Base-by-base conservation (phyloP, 495 filamentous ascomycete genomes). In the Daldinia decipiens region DNA sequence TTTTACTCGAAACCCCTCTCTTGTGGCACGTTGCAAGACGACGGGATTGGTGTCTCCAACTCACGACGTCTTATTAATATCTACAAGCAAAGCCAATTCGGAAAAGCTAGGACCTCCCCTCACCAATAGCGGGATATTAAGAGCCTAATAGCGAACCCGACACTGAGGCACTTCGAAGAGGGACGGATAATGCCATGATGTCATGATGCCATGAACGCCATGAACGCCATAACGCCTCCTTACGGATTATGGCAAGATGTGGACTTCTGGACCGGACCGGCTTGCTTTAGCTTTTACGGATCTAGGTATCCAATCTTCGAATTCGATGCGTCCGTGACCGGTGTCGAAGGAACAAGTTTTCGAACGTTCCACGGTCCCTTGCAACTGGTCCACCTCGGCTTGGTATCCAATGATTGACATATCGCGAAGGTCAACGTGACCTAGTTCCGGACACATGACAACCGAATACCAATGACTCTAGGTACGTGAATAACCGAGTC, bases 331-430 rank as follows among this genome's bases (percentile, higher is more conserved):
- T 62, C 56, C 62, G 55, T 53, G 61, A 64, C 64, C 55, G 43
- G 65, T 59, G 52, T 56, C 19, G n/a, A 69, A 66, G 70, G 70
- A 73, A 73, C 70, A 73, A 69, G 70, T 65, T 73, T 73, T 73
- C 43, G 65, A 73, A 66, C 64, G 52, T 73, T 73, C 70, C 39
- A 73, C 32, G 57, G 61, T 65, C 62, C 70, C 70, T 68, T 69
- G 65, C 62, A 43, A 62, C 65, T 47, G 58, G 32, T 58, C 70
- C 70, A 65, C 65, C 52, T 29, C 26, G 61, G 38, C 38, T 69
- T 66, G 65, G 62, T 73, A 73, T 57, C 70, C 70, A 73, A 73
- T 73, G 53, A 39, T 47, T 64, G 51, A 29, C 39, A 73, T 62
- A 69, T 66, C 57, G 70, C 47, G 15, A 27, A 47, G 53, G 57